phyloP scores from a whole-genome alignment of 1,284 basidiomycete genomes.

The Sporisorium reilianum region DNA sequence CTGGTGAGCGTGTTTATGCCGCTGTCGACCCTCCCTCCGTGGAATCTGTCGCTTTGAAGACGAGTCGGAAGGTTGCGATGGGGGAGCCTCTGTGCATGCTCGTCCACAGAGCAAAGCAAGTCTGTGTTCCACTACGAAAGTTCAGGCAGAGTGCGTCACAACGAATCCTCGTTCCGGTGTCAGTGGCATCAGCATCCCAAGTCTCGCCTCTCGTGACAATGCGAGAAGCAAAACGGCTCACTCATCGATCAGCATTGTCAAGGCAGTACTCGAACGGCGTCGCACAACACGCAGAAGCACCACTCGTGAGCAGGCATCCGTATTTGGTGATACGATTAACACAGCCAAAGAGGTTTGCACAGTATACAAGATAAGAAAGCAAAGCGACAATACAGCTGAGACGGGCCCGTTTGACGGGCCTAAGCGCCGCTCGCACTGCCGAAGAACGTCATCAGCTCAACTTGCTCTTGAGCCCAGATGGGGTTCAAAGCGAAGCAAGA shows the following conservation, averaged over 20 bases:
- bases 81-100: too few relatives aligned
- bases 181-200: background rate
- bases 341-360: conserved; percentile 13
- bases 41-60: too few relatives aligned
- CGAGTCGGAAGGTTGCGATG: too few relatives aligned
- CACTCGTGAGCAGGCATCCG: background rate
- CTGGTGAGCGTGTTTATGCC: background rate
- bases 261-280: background rate
- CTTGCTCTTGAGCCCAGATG: background rate
- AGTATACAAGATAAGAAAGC: conserved; percentile 3
- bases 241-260: too few relatives aligned
- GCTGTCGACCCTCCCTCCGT: too few relatives aligned
- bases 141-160: too few relatives aligned
- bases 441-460: background rate
- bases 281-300: background rate
- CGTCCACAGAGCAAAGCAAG: too few relatives aligned
- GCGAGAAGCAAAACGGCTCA: too few relatives aligned
- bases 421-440: background rate
- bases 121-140: too few relatives aligned
- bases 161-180: background rate
- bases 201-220: too few relatives aligned
- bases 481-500: background rate
- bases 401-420: background rate
- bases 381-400: background rate
- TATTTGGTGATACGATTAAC: conserved; percentile 22